phyloP scores from a whole-genome alignment of 495 filamentous ascomycete genomes.

The Cudoniella acicularis region DNA sequence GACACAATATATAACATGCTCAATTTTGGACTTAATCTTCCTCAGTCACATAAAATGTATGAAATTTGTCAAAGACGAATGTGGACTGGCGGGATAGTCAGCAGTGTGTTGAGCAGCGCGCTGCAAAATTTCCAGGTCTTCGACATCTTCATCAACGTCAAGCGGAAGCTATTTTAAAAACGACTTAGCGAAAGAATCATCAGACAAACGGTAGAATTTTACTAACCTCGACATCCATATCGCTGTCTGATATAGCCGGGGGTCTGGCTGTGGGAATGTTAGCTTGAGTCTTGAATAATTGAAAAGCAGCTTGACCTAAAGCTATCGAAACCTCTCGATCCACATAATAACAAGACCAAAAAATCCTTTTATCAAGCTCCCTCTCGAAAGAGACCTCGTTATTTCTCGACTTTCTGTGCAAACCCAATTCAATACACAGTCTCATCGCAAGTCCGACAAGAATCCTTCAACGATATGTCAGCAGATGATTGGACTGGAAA shows the following conservation, averaged over 20 bases:
- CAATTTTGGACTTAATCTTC: conserved; percentile 52
- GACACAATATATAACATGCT: conserved; percentile 46
- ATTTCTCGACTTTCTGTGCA: conserved; percentile 46
- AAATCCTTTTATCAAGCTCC: conserved; percentile 48
- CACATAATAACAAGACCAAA: conserved; percentile 53
- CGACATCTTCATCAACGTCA: conserved; percentile 42
- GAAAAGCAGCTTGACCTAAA: too few relatives aligned
- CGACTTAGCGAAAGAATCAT: conserved; percentile 6
- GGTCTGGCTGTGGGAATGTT: too few relatives aligned
- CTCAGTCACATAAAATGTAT: conserved; percentile 48
- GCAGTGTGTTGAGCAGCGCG: conserved; percentile 19
- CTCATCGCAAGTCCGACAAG: conserved; percentile 48
- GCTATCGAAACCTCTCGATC: conserved; percentile 51
- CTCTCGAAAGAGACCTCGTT: conserved; percentile 41
- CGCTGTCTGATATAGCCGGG: conserved; percentile 48
- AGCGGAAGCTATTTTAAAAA: too few relatives aligned
- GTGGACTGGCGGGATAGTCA: conserved; percentile 10
- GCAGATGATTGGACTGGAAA: neutral
- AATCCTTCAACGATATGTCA: conserved; percentile 12
- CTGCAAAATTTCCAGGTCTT: conserved; percentile 38
- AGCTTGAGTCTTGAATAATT: too few relatives aligned
- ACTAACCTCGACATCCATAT: conserved; percentile 47
- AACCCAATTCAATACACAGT: conserved; percentile 50
- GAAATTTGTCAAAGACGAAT: conserved; percentile 44
- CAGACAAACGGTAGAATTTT: neutral